These are phyloP conservation scores for Torulaspora globosa DNA, from an alignment of 1,139 yeast species.

Conservation along the genomic window DNA sequence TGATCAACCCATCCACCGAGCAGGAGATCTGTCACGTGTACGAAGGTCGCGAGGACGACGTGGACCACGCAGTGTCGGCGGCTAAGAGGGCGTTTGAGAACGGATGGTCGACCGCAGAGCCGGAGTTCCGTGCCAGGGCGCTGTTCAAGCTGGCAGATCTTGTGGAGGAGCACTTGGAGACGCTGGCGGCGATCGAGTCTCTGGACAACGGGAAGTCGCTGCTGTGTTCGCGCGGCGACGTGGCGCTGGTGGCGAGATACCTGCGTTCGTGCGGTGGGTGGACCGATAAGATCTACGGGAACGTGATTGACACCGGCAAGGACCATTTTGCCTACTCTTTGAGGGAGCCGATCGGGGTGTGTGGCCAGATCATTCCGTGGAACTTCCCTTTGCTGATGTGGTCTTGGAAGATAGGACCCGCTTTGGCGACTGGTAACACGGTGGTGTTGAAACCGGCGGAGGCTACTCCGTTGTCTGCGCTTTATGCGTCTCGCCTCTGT, in stretches of 20 bases:
- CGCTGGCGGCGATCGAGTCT: constrained; percentile 56
- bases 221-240: constrained; percentile 50
- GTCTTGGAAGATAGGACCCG: constrained; percentile 81
- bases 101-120: constrained; percentile 43
- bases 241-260: constrained; percentile 53
- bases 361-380: constrained; percentile 86
- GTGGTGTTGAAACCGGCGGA: constrained; percentile 80
- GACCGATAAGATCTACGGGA: constrained; percentile 69
- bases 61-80: constrained; percentile 45
- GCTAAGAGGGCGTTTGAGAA: constrained; percentile 44
- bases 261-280: constrained; percentile 71
- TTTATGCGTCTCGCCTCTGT: constrained; percentile 57
- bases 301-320: constrained; percentile 55
- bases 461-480: constrained; percentile 75
- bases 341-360: constrained; percentile 69
- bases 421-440: constrained; percentile 77
- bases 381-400: constrained; percentile 78
- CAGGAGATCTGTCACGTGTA: constrained; percentile 44
- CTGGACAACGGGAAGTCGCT: constrained; percentile 74
- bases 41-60: constrained; percentile 47
- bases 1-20: constrained; percentile 46
- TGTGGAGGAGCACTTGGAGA: constrained; percentile 53
- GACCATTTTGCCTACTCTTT: constrained; percentile 49
- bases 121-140: constrained; percentile 49
- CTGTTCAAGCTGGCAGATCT: constrained; percentile 59